Conservation (phyloP, 1,284 basidiomycete species). For the Fomitiporia mediterranea region DNA sequence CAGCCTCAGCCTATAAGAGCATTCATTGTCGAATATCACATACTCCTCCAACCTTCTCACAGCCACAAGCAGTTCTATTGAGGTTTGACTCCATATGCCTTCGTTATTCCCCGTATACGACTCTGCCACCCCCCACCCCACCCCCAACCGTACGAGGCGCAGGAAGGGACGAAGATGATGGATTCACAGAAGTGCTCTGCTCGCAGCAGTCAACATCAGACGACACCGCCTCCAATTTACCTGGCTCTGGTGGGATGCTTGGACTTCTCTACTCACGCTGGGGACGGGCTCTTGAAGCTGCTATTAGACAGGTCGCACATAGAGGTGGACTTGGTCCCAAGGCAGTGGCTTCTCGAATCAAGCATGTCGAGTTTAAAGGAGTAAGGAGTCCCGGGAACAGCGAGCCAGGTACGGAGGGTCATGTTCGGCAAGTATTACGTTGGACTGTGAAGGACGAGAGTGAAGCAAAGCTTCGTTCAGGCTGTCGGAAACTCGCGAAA, state of each 20-base stretch:
- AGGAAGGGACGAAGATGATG: neutral
- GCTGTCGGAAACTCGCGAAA: neutral
- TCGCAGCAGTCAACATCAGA: conserved; percentile 1
- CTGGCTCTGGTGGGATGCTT: conserved; percentile 9
- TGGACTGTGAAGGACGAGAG: no score
- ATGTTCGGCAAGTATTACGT: neutral
- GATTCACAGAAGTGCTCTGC: neutral
- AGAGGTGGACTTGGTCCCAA: no score
- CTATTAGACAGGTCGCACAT: conserved; percentile 1
- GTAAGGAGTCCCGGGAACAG: neutral
- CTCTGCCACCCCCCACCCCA: no score
- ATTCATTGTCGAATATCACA: no score
- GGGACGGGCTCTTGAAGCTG: conserved; percentile 9
- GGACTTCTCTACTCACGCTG: conserved; percentile 5
- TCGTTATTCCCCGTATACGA: no score
- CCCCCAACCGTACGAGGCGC: no score
- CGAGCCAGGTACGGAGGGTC: neutral
- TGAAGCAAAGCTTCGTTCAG: neutral
- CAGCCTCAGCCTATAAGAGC: no score
- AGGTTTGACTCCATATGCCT: no score
- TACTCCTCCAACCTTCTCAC: no score
- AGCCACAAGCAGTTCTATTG: no score
- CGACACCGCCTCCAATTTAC: neutral
- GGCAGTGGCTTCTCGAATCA: no score
- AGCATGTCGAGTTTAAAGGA: neutral